Evolutionary conservation across 1,284 basidiomycete species (phyloP), one percentile per base, ranked within the genome.

Genomic region (Omphalotus olearius): DNA sequence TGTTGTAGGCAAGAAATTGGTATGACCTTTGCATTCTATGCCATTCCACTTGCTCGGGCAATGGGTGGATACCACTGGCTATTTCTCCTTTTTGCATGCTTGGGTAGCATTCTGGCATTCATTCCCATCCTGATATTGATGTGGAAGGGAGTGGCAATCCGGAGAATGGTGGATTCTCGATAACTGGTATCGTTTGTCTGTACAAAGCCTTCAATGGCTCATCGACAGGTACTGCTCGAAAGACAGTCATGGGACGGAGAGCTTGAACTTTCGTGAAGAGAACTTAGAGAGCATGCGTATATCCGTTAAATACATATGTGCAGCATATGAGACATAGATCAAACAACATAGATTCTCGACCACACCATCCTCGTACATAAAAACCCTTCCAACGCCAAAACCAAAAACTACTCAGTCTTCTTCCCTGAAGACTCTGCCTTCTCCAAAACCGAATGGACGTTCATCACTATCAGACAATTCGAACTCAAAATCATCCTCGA

Each of bases 401-500:
- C 25, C n/a, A n/a, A 33, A n/a, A 18, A 39, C 13, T 6, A 18
- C 20, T 55, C 54, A 55, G 41, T 55, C 54, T 25, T 55, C 54
- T 38, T 55, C 54, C 14, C 54, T 44, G 37, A 55, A 52, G 1
- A 55, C 54, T 10, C 28, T 40, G 1, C 54, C 54, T 23, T 55
- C 54, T n/a, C 54, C 54, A 37, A 55, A 52, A 18, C 54, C 54
- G 45, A 55, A 52, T 28, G 14, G 16, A 20, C 26, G 43, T 6
- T 36, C 50, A 40, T 52, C 50, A 39, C 37, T 23, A 23, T 52
- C 50, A 26, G 47, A 40, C 44, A 55, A 45, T 16, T 44, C 50
- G 30, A 51, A 30, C 28, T 55, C 49, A n/a, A 44, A 52, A 2
- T 43, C 50, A 44, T 52, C 46, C 6, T 54, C 47, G 35, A 55